Percentiles rank a stretch among this genome's conserved stretches.
Conservation (phyloP, 495 filamentous ascomycete genomes). For the Hypoxylon rickii region DNA sequence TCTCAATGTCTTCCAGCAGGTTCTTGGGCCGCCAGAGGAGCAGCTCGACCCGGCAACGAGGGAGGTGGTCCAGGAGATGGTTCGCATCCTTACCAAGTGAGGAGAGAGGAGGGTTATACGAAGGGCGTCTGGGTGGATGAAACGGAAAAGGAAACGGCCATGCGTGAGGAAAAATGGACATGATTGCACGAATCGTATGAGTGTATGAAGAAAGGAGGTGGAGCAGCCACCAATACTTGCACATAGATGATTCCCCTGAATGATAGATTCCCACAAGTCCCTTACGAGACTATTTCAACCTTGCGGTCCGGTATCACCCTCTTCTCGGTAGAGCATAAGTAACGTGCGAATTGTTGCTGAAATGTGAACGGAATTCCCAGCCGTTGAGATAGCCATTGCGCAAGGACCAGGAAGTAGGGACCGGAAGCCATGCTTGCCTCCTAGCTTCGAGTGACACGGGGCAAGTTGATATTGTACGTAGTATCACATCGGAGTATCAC, state of each 20-base stretch:
- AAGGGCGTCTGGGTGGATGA: neutral
- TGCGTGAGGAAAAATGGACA: conserved; percentile 19
- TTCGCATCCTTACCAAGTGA: conserved; percentile 32
- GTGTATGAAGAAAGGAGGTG: conserved; percentile 25
- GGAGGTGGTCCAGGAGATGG: conserved; percentile 38
- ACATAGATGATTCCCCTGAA: conserved; percentile 34
- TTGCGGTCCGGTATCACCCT: too few relatives aligned
- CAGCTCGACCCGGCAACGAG: conserved; percentile 85
- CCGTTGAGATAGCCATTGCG: too few relatives aligned
- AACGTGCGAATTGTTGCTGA: too few relatives aligned
- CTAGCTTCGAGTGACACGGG: too few relatives aligned
- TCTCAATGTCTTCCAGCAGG: conserved; percentile 77
- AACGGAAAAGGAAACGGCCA: neutral
- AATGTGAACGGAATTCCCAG: too few relatives aligned
- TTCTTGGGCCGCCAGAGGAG: conserved; percentile 76
- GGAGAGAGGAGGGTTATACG: too few relatives aligned
- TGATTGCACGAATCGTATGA: conserved; percentile 28
- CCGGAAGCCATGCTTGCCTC: too few relatives aligned
- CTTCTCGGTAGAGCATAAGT: too few relatives aligned
- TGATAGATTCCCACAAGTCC: conserved; percentile 12
- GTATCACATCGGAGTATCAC: neutral
- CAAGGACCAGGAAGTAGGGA: too few relatives aligned
- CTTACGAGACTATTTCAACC: conserved; percentile 1
- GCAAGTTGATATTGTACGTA: neutral
- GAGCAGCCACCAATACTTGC: conserved; percentile 14